Percentiles rank a stretch among this genome's conserved stretches.
Conservation (phyloP, 164 flowering plant genomes). For the Amborella trichopoda region DNA sequence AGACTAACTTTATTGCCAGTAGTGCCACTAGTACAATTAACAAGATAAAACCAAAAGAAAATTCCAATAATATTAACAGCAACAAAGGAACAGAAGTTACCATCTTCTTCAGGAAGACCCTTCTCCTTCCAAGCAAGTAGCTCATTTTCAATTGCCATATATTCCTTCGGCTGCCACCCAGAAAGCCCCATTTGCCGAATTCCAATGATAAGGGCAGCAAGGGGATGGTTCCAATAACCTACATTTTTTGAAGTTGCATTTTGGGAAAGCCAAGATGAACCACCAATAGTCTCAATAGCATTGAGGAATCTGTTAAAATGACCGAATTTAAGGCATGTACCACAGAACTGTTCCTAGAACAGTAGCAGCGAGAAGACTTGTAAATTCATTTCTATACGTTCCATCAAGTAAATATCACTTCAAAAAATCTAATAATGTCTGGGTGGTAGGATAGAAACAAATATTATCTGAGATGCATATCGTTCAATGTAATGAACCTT, state of each 20-base stretch:
- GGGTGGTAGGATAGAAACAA: too few species aligned
- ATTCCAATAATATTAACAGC: neutral
- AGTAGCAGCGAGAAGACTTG: too few species aligned
- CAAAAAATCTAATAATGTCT: too few species aligned
- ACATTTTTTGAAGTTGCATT: constrained; percentile 41
- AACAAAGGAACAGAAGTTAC: constrained; percentile 17
- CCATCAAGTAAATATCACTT: too few species aligned
- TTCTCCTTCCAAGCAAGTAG: constrained; percentile 66
- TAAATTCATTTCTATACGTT: too few species aligned
- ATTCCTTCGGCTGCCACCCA: constrained; percentile 77
- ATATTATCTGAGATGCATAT: too few species aligned
- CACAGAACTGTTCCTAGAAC: too few species aligned
- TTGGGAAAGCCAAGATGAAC: constrained; percentile 54
- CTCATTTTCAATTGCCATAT: constrained; percentile 59
- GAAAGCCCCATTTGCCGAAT: constrained; percentile 68
- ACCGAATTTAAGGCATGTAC: neutral
- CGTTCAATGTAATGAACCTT: too few species aligned
- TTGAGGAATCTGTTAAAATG: constrained; percentile 55
- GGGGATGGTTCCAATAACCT: constrained; percentile 55
- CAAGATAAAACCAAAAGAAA: neutral
- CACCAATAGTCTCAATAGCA: constrained; percentile 66
- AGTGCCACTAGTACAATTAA: neutral
- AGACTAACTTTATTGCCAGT: neutral
- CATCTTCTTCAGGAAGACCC: constrained; percentile 75
- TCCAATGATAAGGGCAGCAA: constrained; percentile 48